Conservation (phyloP, 2,329 filamentous ascomycete species). For the Claviceps cyperi region DNA sequence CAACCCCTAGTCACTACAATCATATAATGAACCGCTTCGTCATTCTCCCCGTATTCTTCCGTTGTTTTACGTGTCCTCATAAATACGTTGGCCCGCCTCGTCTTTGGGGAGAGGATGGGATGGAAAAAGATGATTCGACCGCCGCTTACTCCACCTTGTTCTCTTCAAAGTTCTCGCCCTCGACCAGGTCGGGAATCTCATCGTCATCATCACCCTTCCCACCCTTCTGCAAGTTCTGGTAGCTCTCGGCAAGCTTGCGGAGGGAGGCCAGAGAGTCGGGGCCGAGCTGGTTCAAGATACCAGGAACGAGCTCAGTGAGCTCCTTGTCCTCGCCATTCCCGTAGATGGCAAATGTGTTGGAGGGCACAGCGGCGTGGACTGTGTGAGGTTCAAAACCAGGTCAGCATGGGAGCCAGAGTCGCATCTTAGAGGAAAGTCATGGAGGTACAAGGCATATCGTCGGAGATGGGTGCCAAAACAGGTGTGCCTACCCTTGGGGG, state of each 20-base stretch:
- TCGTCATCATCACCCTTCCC: slow-evolving; percentile 77
- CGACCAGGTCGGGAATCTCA: slow-evolving; percentile 93
- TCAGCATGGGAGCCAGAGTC: background rate
- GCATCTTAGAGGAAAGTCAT: too few species aligned
- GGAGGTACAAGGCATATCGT: background rate
- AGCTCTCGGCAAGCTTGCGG: slow-evolving; percentile 96
- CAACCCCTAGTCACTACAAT: slow-evolving; percentile 2
- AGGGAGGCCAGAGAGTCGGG: slow-evolving; percentile 95
- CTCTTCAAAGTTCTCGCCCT: slow-evolving; percentile 88
- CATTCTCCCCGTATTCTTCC: background rate
- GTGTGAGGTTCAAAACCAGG: background rate
- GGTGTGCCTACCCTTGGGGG: slow-evolving; percentile 70
- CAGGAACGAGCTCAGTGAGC: slow-evolving; percentile 96
- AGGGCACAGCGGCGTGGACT: slow-evolving; percentile 94
- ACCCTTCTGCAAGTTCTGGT: slow-evolving; percentile 97
- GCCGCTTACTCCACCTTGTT: slow-evolving; percentile 75
- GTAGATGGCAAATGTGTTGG: slow-evolving; percentile 99
- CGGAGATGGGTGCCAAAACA: background rate
- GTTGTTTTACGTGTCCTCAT: slow-evolving; percentile 4
- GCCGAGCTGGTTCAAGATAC: slow-evolving; percentile 98
- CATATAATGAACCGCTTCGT: slow-evolving; percentile 1
- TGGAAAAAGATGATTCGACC: slow-evolving; percentile 1
- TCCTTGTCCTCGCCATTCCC: slow-evolving; percentile 98
- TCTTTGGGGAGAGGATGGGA: background rate
- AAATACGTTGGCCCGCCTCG: background rate